Conservation (phyloP, 371 early-diverging fungal genomes). For the Mucor sp. region DNA sequence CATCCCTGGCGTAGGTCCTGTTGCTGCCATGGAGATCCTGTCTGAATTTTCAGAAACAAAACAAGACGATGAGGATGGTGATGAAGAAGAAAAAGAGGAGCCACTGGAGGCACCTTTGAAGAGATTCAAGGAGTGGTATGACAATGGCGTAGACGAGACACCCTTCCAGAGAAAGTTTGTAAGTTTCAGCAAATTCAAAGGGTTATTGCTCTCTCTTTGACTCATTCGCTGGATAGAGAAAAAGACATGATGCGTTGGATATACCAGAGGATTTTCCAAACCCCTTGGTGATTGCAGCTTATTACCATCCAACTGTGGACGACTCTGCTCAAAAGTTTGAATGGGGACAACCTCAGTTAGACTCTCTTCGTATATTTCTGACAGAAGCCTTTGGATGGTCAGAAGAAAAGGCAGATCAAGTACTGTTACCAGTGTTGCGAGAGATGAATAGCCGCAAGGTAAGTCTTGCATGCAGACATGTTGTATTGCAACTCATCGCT, state of each 20-base stretch:
- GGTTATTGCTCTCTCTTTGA: conserved; percentile 4
- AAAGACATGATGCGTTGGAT: conserved; percentile 50
- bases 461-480: not conserved
- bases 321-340: conserved; percentile 62
- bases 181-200: conserved; percentile 26
- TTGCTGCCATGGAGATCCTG: conserved; percentile 90
- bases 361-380: conserved; percentile 67
- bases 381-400: conserved; percentile 50
- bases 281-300: conserved; percentile 76
- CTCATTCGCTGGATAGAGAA: conserved; percentile 37
- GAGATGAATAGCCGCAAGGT: conserved; percentile 63
- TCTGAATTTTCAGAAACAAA: conserved; percentile 58
- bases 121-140: conserved; percentile 69
- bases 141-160: conserved; percentile 48
- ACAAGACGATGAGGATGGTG: conserved; percentile 17
- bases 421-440: conserved; percentile 79
- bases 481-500: not conserved
- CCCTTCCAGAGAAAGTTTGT: conserved; percentile 63
- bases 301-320: conserved; percentile 82
- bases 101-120: conserved; percentile 34
- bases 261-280: conserved; percentile 82
- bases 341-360: conserved; percentile 88
- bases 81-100: conserved; percentile 24
- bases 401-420: conserved; percentile 54
- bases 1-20: conserved; percentile 91